phyloP scores from a whole-genome alignment of 2,329 filamentous ascomycete species.

The Fusarium luffae region DNA sequence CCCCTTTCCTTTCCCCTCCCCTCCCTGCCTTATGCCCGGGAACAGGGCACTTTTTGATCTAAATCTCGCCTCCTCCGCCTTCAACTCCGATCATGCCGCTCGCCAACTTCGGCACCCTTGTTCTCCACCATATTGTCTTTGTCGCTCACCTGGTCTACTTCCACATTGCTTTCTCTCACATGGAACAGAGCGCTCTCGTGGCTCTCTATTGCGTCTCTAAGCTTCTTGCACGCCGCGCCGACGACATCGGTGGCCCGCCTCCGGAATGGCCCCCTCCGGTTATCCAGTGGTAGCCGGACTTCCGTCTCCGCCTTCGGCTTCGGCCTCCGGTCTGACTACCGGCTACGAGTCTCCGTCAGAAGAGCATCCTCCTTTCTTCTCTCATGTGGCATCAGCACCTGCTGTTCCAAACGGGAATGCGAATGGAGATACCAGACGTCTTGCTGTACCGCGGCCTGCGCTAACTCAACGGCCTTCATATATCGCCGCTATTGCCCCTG shows the following conservation, averaged over 20 bases:
- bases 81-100: slow-evolving; percentile 57
- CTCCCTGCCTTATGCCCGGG: background rate
- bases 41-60: slow-evolving; percentile 13
- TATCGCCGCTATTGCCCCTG: slow-evolving; percentile 20
- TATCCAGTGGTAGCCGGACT: slow-evolving; percentile 44
- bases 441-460: slow-evolving; percentile 19
- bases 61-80: slow-evolving; percentile 4
- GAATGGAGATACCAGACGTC: background rate
- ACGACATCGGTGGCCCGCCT: slow-evolving; percentile 57
- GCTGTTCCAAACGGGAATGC: background rate
- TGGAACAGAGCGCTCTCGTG: slow-evolving; percentile 60
- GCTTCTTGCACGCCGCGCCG: slow-evolving; percentile 59
- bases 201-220: slow-evolving; percentile 61
- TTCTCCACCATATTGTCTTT: slow-evolving; percentile 64
- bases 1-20: background rate
- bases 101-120: slow-evolving; percentile 62
- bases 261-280: slow-evolving; percentile 51
- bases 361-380: slow-evolving; percentile 48
- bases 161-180: slow-evolving; percentile 61
- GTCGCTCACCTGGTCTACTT: slow-evolving; percentile 65
- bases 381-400: slow-evolving; percentile 19
- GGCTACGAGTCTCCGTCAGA: slow-evolving; percentile 55
- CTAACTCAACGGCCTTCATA: slow-evolving; percentile 37
- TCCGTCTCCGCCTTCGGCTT: slow-evolving; percentile 18
- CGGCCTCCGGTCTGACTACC: slow-evolving; percentile 11